Evolutionary conservation across 163 green algal genomes (phyloP), one percentile per base, ranked within the genome.

Genomic region (Coccomyxa subellipsoidea): DNA sequence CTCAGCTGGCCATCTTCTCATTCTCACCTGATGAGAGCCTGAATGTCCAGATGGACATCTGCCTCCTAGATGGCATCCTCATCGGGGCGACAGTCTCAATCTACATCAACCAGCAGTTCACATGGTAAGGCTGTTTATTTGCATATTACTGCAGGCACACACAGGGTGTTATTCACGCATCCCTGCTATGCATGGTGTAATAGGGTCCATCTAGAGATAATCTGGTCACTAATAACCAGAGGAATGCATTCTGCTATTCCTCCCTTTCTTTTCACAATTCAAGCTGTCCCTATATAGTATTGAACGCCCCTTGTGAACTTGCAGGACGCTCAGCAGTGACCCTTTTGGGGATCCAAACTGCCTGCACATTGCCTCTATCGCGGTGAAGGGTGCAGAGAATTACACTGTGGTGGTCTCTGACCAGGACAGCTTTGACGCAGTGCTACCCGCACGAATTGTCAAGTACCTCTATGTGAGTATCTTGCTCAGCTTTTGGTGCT

Each of bases 271-370:
- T 18, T 66, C 12, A 66, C 18, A 18, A 66, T 29, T 12, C 47
- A 66, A 18, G 18, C 47, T 18, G 18, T 18, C 12, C 47, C 18
- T 12, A 66, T 29, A 59, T 59, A 12, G 23, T 8, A 59, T 7
- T 59, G 3, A 59, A 21, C 47, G 21, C 23, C 3, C 0, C 7
- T 7, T 73, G 31, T 3, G 27, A 73, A 10, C 27, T 23, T 73
- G 7, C 66, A 73, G 66, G 66, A 73, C 66, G 21, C 27, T 73
- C 32, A 18, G 18, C 27, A 73, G 29, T 10, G 66, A 73, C 8
- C 7, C 66, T 34, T 73, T 35, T 73, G 66, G 66, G n/a, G 66
- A 73, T 34, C 66, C 66, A 73, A 73, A 73, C 66, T 73, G 66
- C n/a, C 29, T 73, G 66, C 7, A 36, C 66, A 73, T 73, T 23